These are phyloP conservation scores for Sclerotinia trifoliorum DNA, from an alignment of 2,329 filamentous ascomycete genomes.

Conservation along the genomic window DNA sequence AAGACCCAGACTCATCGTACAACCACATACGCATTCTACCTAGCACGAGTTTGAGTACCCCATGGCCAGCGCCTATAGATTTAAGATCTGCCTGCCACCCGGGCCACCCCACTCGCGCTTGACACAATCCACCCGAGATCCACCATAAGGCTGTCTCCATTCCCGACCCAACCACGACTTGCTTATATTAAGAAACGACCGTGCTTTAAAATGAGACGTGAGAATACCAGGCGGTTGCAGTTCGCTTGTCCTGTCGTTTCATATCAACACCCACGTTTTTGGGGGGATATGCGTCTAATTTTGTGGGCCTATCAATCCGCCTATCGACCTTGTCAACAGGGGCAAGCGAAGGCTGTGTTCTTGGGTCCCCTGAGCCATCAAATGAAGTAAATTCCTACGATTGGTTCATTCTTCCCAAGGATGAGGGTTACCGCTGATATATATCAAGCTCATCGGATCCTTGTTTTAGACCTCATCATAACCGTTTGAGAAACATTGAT, in stretches of 20 bases:
- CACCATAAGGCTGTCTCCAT: constrained; percentile 18
- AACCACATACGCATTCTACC: constrained; percentile 9
- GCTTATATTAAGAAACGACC: background rate
- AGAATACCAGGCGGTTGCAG: constrained; percentile 7
- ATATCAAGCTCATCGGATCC: background rate
- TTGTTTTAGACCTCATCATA: background rate
- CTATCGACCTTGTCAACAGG: background rate
- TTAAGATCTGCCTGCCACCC: constrained; percentile 11
- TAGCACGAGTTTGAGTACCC: background rate
- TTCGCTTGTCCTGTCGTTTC: constrained; percentile 12
- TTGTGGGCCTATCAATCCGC: constrained; percentile 17
- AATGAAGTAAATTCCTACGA: constrained; percentile 4
- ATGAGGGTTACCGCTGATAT: constrained; percentile 13
- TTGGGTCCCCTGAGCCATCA: background rate
- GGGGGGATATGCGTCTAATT: constrained; percentile 16
- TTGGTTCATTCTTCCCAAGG: background rate
- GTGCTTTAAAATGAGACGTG: background rate
- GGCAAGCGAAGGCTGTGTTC: constrained; percentile 14
- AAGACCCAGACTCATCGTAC: background rate
- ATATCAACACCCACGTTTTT: constrained; percentile 1
- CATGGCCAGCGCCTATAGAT: constrained; percentile 12
- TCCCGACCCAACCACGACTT: constrained; percentile 3
- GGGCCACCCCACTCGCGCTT: constrained; percentile 13
- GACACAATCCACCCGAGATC: constrained; percentile 13
- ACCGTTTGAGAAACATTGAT: constrained; percentile 1